Base-by-base conservation (phyloP, 2,329 filamentous ascomycete species). In the Penicillium sp. region DNA sequence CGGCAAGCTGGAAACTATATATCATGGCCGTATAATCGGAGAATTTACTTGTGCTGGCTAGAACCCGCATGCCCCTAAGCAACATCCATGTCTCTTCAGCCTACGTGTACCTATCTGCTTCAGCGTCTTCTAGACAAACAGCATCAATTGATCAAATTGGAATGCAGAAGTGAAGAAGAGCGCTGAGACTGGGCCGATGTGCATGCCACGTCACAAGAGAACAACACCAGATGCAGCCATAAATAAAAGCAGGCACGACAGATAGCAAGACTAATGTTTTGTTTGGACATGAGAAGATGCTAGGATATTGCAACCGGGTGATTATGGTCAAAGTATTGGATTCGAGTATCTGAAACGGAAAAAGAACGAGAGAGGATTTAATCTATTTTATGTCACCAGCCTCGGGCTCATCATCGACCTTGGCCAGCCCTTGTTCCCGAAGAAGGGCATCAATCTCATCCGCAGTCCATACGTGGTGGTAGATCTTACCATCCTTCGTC, bases 381-480 rank as follows among this genome's bases (percentile, higher is more conserved):
- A 56, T 66, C 65, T 72, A 71, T 72, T 73, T 74, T 55, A 72
- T 70, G 59, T 78, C 78, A 58, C 77, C 77, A 61, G 73, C 86
- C 71, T 91, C 86, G 14, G 84, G 75, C 62, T 85, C 85, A 72
- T 93, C 89, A 52, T 73, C 73, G 64, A 87, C 85, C 83, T 96
- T 97, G 59, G 91, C 93, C 74, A 99, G 78, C 67, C 93, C 93
- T 70, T 99, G 92, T 81, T 97, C 91, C 83, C 92, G 96, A 69
- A 99, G 81, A 75, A 99, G 81, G 49, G 89, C 86, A 73, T 91
- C 93, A 70, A 99, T 99, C 81, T 97, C 94, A 64, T 99, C 93
- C 43, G 92, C 93, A 68, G 86, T 89, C 94, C 94, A 99, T 61
- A 99, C 83, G 74, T 96, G 90, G 78, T 99, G 94, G 81, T 97